Conservation (phyloP, 1,284 basidiomycete species). For the Microbotryum lychnidis-dioicae region DNA sequence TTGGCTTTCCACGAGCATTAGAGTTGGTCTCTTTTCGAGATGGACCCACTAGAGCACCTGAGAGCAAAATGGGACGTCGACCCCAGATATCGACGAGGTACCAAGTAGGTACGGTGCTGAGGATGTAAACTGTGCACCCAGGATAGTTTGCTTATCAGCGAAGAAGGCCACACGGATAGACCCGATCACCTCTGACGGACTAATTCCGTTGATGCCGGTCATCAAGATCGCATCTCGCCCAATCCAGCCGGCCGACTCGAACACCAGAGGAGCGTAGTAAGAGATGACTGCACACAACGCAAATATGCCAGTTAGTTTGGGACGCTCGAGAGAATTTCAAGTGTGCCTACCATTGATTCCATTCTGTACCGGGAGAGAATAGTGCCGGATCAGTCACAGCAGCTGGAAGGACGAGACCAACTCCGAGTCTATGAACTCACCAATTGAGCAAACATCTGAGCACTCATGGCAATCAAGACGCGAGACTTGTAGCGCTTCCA, state of each 20-base stretch:
- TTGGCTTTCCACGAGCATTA: not conserved
- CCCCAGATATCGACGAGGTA: slow-evolving; percentile 90
- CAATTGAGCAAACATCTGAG: slow-evolving; percentile 90
- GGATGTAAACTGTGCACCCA: slow-evolving; percentile 15
- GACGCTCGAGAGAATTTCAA: not conserved
- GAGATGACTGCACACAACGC: slow-evolving; percentile 59
- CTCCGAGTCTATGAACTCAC: slow-evolving; percentile 44
- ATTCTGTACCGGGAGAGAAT: slow-evolving; percentile 49
- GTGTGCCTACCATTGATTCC: slow-evolving; percentile 67
- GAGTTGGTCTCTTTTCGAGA: not conserved
- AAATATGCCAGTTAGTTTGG: no score
- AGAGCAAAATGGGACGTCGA: slow-evolving; percentile 78
- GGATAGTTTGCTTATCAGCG: not conserved
- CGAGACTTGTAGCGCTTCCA: slow-evolving; percentile 82
- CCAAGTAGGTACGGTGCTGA: slow-evolving; percentile 56
- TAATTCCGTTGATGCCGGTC: slow-evolving; percentile 85
- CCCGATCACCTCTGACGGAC: slow-evolving; percentile 3
- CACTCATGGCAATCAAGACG: slow-evolving; percentile 93
- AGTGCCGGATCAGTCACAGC: not conserved
- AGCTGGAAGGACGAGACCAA: not conserved
- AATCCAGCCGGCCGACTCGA: slow-evolving; percentile 79
- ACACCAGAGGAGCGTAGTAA: slow-evolving; percentile 62
- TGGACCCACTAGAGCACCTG: slow-evolving; percentile 69
- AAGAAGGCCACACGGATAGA: no score
- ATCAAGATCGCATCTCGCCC: slow-evolving; percentile 94